Conservation (phyloP, 495 filamentous ascomycete genomes). For the Aspergillus kassunensis region DNA sequence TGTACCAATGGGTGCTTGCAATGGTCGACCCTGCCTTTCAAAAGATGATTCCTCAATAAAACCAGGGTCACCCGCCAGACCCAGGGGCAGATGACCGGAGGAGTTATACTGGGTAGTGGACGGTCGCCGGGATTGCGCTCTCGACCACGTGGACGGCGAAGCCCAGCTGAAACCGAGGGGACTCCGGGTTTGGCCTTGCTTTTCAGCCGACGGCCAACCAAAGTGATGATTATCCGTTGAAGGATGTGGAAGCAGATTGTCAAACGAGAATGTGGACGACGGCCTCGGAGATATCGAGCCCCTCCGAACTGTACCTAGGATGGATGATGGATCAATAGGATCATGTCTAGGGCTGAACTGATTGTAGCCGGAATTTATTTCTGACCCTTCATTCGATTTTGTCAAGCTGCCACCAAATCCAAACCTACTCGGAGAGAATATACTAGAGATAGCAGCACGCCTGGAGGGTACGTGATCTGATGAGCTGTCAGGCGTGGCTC, state of each 20-base stretch:
- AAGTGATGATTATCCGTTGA: conserved; percentile 74
- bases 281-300: conserved; percentile 70
- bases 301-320: conserved; percentile 51
- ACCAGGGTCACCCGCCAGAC: conserved; percentile 46
- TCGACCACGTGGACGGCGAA: conserved; percentile 51
- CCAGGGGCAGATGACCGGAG: conserved; percentile 49
- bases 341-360: conserved; percentile 60
- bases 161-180: conserved; percentile 58
- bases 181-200: conserved; percentile 48
- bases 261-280: conserved; percentile 73
- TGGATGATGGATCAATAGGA: conserved; percentile 50
- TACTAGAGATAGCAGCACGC: conserved; percentile 42
- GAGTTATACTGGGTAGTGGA: conserved; percentile 55
- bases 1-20: conserved; percentile 53
- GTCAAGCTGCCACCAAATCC: conserved; percentile 39
- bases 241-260: conserved; percentile 66
- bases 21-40: conserved; percentile 42
- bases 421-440: conserved; percentile 43
- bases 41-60: conserved; percentile 37
- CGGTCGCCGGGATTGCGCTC: conserved; percentile 51
- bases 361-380: conserved; percentile 51
- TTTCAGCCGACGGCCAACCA: conserved; percentile 57
- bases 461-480: conserved; percentile 43
- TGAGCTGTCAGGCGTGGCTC: conserved; percentile 40
- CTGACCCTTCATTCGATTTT: conserved; percentile 40